Evolutionary conservation across 345 rosid species (phyloP).

Genomic region (Barbarea vulgaris): DNA sequence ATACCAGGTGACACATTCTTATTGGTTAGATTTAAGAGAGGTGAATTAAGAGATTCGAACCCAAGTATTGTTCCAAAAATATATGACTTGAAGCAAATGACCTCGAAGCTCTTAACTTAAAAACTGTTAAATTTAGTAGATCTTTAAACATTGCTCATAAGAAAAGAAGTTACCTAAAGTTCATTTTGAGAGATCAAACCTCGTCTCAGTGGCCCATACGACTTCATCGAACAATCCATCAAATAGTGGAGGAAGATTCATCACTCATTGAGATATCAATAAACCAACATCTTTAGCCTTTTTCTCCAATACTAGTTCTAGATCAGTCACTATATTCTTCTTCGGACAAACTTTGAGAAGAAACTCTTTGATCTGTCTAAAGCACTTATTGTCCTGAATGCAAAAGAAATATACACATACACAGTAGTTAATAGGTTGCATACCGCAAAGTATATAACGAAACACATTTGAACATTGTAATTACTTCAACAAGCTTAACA

Average conservation of each 20-base stretch:
- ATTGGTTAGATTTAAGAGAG: no score
- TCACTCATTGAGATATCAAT: conserved; percentile 80
- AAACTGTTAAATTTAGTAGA: background rate
- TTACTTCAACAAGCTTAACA: background rate
- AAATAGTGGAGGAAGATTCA: conserved; percentile 58
- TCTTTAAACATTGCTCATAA: background rate
- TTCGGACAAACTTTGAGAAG: conserved; percentile 56
- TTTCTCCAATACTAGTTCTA: conserved; percentile 56
- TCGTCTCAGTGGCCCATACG: conserved; percentile 91
- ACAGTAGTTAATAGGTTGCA: background rate
- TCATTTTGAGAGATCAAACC: conserved; percentile 51
- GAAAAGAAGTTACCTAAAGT: background rate
- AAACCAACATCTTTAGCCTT: conserved; percentile 58
- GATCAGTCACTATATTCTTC: conserved; percentile 40
- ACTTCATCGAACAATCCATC: conserved; percentile 83
- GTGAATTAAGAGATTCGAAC: no score
- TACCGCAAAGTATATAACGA: background rate
- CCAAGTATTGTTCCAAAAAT: no score
- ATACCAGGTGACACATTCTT: no score
- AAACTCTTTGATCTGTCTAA: conserved; percentile 58
- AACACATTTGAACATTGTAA: background rate
- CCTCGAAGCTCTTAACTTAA: conserved; percentile 49
- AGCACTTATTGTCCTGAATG: conserved; percentile 59
- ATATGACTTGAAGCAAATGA: conserved; percentile 70
- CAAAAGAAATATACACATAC: background rate